Conservation (phyloP, 2,329 filamentous ascomycete genomes). For the Endocalyx cinctus region DNA sequence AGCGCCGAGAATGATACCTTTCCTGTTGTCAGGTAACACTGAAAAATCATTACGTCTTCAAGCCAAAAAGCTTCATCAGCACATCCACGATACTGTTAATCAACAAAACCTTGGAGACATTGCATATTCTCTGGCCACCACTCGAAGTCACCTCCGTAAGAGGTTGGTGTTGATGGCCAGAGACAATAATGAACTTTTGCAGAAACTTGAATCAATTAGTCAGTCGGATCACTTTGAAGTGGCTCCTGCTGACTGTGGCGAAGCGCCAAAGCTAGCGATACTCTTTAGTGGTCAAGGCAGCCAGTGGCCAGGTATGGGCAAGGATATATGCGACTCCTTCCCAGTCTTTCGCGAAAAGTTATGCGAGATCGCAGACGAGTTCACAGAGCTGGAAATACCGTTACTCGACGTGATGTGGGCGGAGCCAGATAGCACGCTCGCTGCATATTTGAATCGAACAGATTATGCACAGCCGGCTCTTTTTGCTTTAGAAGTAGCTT, state of each 20-base stretch:
- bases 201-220: conserved; percentile 9
- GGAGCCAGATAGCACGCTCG: conserved; percentile 12
- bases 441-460: conserved; percentile 21
- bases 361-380: conserved; percentile 13
- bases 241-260: conserved; percentile 2
- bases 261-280: conserved; percentile 20
- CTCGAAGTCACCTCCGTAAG: conserved; percentile 21
- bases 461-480: conserved; percentile 29
- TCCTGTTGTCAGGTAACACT: conserved; percentile 23
- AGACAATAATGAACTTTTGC: conserved; percentile 13
- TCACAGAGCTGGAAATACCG: conserved; percentile 19
- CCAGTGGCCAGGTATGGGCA: conserved; percentile 28
- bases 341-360: conserved; percentile 24
- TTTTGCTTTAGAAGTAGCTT: conserved; percentile 28
- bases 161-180: conserved; percentile 17
- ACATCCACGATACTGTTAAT: conserved; percentile 8
- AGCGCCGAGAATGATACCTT: conserved; percentile 10
- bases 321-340: conserved; percentile 18
- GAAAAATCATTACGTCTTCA: conserved; percentile 17
- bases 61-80: conserved; percentile 12
- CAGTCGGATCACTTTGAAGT: conserved; percentile 2
- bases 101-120: conserved; percentile 15
- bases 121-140: conserved; percentile 26
- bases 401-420: conserved; percentile 28
- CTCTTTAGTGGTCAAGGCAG: conserved; percentile 33